These are phyloP conservation scores for Colletotrichum abscissum DNA, from an alignment of 2,329 filamentous ascomycete genomes.

Conservation along the genomic window DNA sequence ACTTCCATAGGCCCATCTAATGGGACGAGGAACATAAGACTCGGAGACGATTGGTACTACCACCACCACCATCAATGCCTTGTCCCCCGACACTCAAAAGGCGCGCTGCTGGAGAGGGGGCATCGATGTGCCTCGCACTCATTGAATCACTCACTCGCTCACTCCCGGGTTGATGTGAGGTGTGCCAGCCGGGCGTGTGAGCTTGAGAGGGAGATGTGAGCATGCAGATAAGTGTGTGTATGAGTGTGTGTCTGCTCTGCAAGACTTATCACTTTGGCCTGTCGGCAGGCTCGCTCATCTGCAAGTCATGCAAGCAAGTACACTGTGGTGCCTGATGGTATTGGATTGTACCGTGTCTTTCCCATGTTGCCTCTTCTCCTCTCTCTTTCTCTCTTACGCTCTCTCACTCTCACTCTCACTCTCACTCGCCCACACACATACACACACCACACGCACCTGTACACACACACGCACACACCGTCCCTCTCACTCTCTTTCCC, in stretches of 20 bases:
- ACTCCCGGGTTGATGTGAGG: not conserved
- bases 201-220: not conserved
- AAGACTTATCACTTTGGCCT: slow-evolving; percentile 26
- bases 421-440: not conserved
- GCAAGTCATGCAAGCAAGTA: slow-evolving; percentile 30
- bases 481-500: not conserved
- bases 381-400: not conserved
- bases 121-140: not conserved
- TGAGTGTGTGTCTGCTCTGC: slow-evolving; percentile 18
- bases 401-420: not conserved
- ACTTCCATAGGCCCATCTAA: not conserved
- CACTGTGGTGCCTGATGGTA: slow-evolving; percentile 27
- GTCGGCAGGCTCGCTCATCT: slow-evolving; percentile 19
- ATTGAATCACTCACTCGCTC: not conserved
- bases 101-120: not conserved
- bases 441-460: not conserved
- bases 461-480: not conserved
- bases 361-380: slow-evolving; percentile 31
- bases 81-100: slow-evolving; percentile 8
- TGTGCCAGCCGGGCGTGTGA: slow-evolving; percentile 15
- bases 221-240: slow-evolving; percentile 6
- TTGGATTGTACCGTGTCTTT: slow-evolving; percentile 17
- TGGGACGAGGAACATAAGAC: slow-evolving; percentile 20
- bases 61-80: not conserved
- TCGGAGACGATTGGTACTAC: slow-evolving; percentile 15